Percentiles rank a stretch among this genome's conserved stretches.
phyloP scores from a whole-genome alignment of 2,329 filamentous ascomycete genomes.

The Trichoderma endophyticum region DNA sequence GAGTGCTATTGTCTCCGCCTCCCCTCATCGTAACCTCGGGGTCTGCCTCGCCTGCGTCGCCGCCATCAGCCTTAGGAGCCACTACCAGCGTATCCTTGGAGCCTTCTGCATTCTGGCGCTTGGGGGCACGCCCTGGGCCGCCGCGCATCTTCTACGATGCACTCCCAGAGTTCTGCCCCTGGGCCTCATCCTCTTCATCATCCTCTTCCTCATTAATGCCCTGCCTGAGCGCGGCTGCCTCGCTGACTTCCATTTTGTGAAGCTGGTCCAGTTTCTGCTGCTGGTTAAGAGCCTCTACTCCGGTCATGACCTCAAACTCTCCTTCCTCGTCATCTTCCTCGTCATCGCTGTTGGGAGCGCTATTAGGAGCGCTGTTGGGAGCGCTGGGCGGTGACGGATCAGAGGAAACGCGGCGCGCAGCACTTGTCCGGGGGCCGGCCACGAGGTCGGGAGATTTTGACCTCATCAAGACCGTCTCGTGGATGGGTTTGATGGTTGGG shows the following conservation, averaged over 20 bases:
- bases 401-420: conserved; percentile 22
- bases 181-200: conserved; percentile 36
- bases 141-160: conserved; percentile 33
- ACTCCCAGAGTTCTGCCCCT: conserved; percentile 25
- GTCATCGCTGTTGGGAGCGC: conserved; percentile 39
- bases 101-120: background rate
- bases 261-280: conserved; percentile 51
- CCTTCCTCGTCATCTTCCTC: conserved; percentile 40
- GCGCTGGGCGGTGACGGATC: conserved; percentile 26
- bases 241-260: conserved; percentile 59
- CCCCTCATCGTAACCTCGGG: conserved; percentile 8
- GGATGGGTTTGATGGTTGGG: conserved; percentile 59
- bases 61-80: background rate
- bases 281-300: conserved; percentile 43
- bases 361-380: conserved; percentile 16
- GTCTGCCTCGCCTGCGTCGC: background rate
- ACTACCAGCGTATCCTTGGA: background rate
- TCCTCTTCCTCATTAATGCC: conserved; percentile 39
- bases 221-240: conserved; percentile 50
- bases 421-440: conserved; percentile 16
- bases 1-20: background rate
- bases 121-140: background rate
- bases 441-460: conserved; percentile 24
- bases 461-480: conserved; percentile 24
- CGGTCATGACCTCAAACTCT: conserved; percentile 46